phyloP scores from a whole-genome alignment of 2,329 filamentous ascomycete genomes.

The Claviceps fusiformis region DNA sequence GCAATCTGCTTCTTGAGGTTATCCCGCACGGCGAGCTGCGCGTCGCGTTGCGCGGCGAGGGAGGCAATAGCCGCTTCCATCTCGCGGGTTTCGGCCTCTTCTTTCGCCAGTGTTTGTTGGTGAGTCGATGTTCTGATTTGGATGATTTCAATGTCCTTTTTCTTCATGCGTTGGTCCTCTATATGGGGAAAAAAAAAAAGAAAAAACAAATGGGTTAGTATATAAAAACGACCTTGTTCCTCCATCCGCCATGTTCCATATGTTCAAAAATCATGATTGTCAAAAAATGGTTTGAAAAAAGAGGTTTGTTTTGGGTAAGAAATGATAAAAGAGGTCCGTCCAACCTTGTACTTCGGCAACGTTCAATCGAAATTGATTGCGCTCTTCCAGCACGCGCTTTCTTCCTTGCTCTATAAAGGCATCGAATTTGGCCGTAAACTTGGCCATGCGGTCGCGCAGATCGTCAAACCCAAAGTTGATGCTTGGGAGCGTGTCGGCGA shows the following conservation, averaged over 20 bases:
- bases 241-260: too few relatives aligned
- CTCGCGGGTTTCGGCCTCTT: slow-evolving; percentile 62
- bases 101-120: slow-evolving; percentile 61
- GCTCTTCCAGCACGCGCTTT: slow-evolving; percentile 80
- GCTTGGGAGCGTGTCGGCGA: slow-evolving; percentile 68
- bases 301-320: too few relatives aligned
- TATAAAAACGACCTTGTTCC: background rate
- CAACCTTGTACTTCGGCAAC: slow-evolving; percentile 80
- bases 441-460: slow-evolving; percentile 84
- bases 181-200: background rate
- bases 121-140: slow-evolving; percentile 57
- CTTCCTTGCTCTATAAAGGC: slow-evolving; percentile 85
- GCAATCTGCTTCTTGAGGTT: slow-evolving; percentile 47
- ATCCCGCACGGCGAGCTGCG: slow-evolving; percentile 43
- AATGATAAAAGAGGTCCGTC: slow-evolving; percentile 7
- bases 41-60: slow-evolving; percentile 46
- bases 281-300: too few relatives aligned
- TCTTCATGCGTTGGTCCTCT: slow-evolving; percentile 89
- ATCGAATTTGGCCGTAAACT: slow-evolving; percentile 83
- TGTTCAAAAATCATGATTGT: too few relatives aligned
- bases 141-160: slow-evolving; percentile 73
- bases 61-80: slow-evolving; percentile 51
- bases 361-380: slow-evolving; percentile 86
- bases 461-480: slow-evolving; percentile 96
- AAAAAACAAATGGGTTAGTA: background rate